Conservation (phyloP, 2,329 filamentous ascomycete genomes). For the Ophiostoma triangulosporum region DNA sequence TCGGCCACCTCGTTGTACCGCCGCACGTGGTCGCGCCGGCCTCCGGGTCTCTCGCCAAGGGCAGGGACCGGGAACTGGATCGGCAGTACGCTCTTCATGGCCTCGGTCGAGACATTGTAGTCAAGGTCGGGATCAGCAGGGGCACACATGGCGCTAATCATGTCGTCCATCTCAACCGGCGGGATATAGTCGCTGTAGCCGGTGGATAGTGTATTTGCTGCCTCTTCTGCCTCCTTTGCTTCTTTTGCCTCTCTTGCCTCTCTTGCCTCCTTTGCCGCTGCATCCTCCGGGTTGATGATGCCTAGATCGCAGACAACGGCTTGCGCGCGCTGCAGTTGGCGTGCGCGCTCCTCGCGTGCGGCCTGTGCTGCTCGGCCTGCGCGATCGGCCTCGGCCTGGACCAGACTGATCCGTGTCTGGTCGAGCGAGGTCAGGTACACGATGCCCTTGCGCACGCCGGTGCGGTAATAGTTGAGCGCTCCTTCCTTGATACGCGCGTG, state of each 20-base stretch:
- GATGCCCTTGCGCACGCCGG: conserved; percentile 21
- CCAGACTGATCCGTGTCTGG: conserved; percentile 18
- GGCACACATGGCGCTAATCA: conserved; percentile 19
- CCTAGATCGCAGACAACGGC: background rate
- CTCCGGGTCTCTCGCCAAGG: background rate
- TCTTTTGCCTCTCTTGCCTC: background rate
- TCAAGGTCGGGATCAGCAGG: conserved; percentile 12
- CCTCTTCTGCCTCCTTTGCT: background rate
- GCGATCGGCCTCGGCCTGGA: conserved; percentile 12
- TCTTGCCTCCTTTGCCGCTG: background rate
- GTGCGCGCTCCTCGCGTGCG: background rate
- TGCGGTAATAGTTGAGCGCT: conserved; percentile 20
- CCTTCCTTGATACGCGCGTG: conserved; percentile 19
- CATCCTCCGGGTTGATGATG: background rate
- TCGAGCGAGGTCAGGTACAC: conserved; percentile 23
- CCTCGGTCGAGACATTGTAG: conserved; percentile 16
- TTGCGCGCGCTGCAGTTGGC: background rate
- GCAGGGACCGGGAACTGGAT: conserved; percentile 1
- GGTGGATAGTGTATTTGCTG: background rate
- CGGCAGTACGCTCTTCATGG: conserved; percentile 8
- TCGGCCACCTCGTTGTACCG: conserved; percentile 15
- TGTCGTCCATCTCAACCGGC: conserved; percentile 16
- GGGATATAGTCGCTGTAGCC: conserved; percentile 7
- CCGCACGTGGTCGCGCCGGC: conserved; percentile 8
- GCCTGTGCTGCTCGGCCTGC: background rate